A percentile compares a stretch with the other conserved stretches of the same genome.
Evolutionary conservation across 1,284 basidiomycete species (phyloP).

Genomic region (Microbotryum lychnidis-dioicae): DNA sequence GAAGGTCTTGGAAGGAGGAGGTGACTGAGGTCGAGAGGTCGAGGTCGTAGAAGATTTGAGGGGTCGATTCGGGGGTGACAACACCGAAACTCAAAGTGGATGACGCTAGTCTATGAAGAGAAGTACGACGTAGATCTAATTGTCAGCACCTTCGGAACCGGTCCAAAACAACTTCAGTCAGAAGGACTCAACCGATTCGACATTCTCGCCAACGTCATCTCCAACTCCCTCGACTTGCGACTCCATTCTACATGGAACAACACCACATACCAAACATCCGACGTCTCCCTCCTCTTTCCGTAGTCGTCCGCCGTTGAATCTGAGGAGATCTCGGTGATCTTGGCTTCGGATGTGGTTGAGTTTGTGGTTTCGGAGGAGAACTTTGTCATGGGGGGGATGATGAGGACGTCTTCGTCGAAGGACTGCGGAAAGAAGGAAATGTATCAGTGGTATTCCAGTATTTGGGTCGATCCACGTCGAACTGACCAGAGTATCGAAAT

Average conservation of each 20-base stretch:
- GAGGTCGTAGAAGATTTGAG: constrained; percentile 25
- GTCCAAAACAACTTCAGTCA: not conserved
- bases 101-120: not conserved
- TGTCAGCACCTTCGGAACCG: not conserved
- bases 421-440: not conserved
- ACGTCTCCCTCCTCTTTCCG: not conserved
- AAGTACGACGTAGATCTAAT: not conserved
- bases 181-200: not conserved
- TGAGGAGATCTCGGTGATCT: constrained; percentile 9
- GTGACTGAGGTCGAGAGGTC: constrained; percentile 18
- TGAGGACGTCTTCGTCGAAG: constrained; percentile 17
- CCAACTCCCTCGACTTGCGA: constrained; percentile 12
- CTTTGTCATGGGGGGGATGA: constrained; percentile 7
- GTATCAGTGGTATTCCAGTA: not conserved
- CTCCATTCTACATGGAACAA: constrained; percentile 25
- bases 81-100: constrained; percentile 6
- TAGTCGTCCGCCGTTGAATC: not conserved
- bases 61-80: constrained; percentile 11
- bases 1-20: constrained; percentile 10
- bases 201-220: constrained; percentile 14
- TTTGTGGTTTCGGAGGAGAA: not conserved
- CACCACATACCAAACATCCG: constrained; percentile 10
- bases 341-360: not conserved
- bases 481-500: constrained; percentile 11
- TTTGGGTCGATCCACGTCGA: no score